phyloP scores from a whole-genome alignment of 75 land plant genomes.

The Chamaecyparis obtusa region DNA sequence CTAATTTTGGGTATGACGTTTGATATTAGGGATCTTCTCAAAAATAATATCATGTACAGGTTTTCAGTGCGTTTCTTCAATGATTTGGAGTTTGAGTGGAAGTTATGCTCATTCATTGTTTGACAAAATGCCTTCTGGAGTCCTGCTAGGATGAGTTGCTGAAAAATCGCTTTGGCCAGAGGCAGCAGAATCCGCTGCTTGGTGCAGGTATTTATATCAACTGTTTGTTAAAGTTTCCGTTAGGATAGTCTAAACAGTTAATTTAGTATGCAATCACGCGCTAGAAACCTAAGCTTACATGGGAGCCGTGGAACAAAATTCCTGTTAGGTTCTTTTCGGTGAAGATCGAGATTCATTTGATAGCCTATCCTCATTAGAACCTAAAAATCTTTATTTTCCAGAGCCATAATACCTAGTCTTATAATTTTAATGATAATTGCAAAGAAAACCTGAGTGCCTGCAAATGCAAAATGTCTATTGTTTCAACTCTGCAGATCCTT shows the following conservation, averaged over 20 bases:
- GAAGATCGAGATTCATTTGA: background rate
- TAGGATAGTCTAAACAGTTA: background rate
- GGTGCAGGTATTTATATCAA: background rate
- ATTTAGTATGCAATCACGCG: background rate
- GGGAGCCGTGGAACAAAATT: no score
- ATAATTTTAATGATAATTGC: background rate
- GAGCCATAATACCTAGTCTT: background rate
- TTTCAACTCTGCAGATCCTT: background rate
- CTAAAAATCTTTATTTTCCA: background rate
- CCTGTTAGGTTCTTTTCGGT: background rate
- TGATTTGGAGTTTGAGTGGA: background rate
- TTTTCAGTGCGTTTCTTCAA: background rate
- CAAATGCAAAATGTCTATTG: background rate
- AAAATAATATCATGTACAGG: no score
- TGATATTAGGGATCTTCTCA: no score
- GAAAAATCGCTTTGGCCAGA: background rate
- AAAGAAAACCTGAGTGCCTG: background rate
- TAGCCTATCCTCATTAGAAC: background rate
- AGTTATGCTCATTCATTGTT: background rate
- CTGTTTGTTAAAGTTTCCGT: background rate
- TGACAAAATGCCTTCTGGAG: background rate
- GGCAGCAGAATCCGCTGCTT: background rate
- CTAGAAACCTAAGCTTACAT: background rate
- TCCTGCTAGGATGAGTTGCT: background rate
- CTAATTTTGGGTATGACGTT: no score